A percentile compares a stretch with the other conserved stretches of the same genome.
These are phyloP conservation scores for Hanseniaspora singularis DNA, from an alignment of 805 yeast species.

Conservation along the genomic window DNA sequence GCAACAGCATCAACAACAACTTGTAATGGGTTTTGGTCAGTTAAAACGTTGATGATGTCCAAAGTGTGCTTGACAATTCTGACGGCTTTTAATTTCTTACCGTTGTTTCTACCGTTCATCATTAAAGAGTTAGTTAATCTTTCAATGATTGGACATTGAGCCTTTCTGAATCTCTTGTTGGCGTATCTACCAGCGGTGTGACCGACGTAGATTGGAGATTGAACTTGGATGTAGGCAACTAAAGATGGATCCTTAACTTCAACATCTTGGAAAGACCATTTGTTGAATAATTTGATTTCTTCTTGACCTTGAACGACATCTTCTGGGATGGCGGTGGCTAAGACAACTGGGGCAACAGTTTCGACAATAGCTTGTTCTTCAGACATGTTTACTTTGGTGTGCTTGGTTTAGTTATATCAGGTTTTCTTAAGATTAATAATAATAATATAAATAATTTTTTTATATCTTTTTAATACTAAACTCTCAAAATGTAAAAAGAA, in stretches of 20 bases:
- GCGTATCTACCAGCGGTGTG: conserved; percentile 99
- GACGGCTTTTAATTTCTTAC: conserved; percentile 99
- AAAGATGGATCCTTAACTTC: conserved; percentile 96
- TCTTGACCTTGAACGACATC: conserved; percentile 92
- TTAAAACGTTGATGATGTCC: conserved; percentile 92
- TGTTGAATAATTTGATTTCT: conserved; percentile 97
- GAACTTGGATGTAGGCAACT: conserved; percentile 95
- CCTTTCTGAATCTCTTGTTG: conserved; percentile 98
- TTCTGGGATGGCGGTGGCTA: conserved; percentile 94
- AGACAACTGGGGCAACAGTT: conserved; percentile 58
- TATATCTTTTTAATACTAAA: too few relatives aligned
- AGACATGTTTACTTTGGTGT: conserved; percentile 48
- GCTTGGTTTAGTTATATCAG: background rate
- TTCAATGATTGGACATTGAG: conserved; percentile 98
- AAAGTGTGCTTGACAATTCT: conserved; percentile 99
- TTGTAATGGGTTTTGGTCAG: conserved; percentile 99
- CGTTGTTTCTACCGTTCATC: conserved; percentile 99
- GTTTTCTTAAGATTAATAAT: too few relatives aligned
- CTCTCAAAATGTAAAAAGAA: too few relatives aligned
- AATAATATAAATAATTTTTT: too few relatives aligned
- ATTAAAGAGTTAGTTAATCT: conserved; percentile 98
- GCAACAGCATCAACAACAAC: conserved; percentile 97
- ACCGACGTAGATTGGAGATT: conserved; percentile 93
- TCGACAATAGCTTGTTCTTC: conserved; percentile 60
- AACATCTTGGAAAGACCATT: conserved; percentile 97